Base-by-base conservation (phyloP, 2,329 filamentous ascomycete species). In the Gliomastix tumulicola region DNA sequence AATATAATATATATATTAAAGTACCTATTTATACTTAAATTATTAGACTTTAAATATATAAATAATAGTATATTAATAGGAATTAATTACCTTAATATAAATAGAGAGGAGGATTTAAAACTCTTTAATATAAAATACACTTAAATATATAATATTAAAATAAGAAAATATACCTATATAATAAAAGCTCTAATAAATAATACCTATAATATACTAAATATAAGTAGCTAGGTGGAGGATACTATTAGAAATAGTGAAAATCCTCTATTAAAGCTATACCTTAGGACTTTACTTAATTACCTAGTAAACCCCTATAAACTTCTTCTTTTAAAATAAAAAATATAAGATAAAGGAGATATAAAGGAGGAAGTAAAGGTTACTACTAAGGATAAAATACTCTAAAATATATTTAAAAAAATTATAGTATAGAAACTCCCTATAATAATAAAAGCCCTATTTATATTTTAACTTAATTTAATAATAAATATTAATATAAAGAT, bases 61-160 rank as follows among this genome's bases (percentile, higher is more conserved):
- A n/a, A n/a, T n/a, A n/a, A n/a, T n/a, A n/a, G n/a, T n/a, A n/a
- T n/a, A n/a, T n/a, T n/a, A n/a, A n/a, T n/a, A 25, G n/a, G n/a
- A 25, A 9, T 9, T 9, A 25, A 25, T 25, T 9, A 25, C 9
- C n/a, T n/a, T 25, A 25, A 25, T 25, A 25, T 25, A 25, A 25
- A 9, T 25, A 25, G 9, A 9, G n/a, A 25, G 9, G 9, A 25
- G 9, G n/a, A 9, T 25, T 25, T 9, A 9, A 34, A 10, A 18
- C 7, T 21, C 7, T 28, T 16, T 11, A 19, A 36, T 36, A n/a
- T n/a, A n/a, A 40, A 17, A 25, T 21, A 15, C 32, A 37, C 30
- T 20, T 37, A 31, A 37, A 20, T 32, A 37, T 37, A 32, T n/a
- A 31, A 21, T 11, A 7, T 19, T 32, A 32, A 21, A 19, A 32